Percentiles rank a stretch among this genome's conserved stretches.
Evolutionary conservation across 2,329 filamentous ascomycete genomes (phyloP).

Genomic region (Byssoonygena ceratinophila): DNA sequence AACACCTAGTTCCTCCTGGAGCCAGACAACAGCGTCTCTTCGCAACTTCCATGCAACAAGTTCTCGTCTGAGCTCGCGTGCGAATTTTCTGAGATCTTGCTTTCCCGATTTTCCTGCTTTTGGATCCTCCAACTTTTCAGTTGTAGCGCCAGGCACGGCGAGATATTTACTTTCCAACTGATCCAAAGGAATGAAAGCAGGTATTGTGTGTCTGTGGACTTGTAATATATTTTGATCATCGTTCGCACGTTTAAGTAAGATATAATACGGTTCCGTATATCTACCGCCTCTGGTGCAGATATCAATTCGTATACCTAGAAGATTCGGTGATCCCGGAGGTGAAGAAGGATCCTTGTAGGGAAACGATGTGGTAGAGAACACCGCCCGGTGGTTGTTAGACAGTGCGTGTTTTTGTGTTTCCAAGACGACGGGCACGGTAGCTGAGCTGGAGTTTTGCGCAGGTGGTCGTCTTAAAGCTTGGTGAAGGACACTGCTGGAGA

Average conservation of each 20-base stretch:
- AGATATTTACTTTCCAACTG: constrained; percentile 32
- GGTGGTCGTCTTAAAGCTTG: constrained; percentile 20
- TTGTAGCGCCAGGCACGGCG: constrained; percentile 17
- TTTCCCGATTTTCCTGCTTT: constrained; percentile 21
- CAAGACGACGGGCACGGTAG: constrained; percentile 27
- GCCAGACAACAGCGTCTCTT: constrained; percentile 27
- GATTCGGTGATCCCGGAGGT: constrained; percentile 20
- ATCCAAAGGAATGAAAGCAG: constrained; percentile 34
- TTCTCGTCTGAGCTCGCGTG: constrained; percentile 33
- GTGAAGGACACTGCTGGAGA: constrained; percentile 32
- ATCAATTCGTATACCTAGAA: constrained; percentile 37
- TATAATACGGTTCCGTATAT: constrained; percentile 36
- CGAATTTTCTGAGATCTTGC: constrained; percentile 31
- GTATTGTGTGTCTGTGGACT: constrained; percentile 38
- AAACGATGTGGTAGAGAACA: constrained; percentile 37
- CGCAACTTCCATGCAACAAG: constrained; percentile 36
- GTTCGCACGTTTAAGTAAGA: constrained; percentile 27
- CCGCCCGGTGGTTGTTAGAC: constrained; percentile 36
- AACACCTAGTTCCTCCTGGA: constrained; percentile 28
- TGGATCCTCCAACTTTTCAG: constrained; percentile 13
- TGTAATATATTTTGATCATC: constrained; percentile 21
- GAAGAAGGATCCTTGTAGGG: constrained; percentile 38
- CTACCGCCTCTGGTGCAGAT: constrained; percentile 31
- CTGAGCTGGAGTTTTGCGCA: constrained; percentile 15
- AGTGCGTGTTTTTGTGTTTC: constrained; percentile 26